Evolutionary conservation across 169 alveolate genomes (phyloP).

Genomic region (Plasmodium cynomolgi): DNA sequence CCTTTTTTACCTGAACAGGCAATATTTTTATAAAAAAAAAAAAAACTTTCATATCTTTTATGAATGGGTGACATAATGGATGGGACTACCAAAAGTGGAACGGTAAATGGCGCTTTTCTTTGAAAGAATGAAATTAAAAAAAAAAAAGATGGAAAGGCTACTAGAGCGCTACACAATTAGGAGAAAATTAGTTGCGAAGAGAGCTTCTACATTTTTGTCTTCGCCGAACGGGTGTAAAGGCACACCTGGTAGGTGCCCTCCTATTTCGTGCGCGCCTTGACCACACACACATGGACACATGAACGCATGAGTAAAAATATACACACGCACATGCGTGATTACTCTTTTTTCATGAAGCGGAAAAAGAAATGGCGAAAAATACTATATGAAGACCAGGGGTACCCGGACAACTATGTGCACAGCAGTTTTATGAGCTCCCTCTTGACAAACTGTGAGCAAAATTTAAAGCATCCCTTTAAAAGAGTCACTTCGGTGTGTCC

Average conservation of each 20-base stretch:
- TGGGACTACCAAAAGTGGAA: conserved; percentile 12
- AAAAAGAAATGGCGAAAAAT: conserved; percentile 71
- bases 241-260: neutral
- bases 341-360: conserved; percentile 32
- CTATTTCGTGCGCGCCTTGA: neutral
- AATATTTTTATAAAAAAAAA: conserved; percentile 14
- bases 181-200: neutral
- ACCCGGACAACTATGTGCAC: conserved; percentile 68
- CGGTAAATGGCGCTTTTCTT: neutral
- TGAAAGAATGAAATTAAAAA: conserved; percentile 14
- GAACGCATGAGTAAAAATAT: neutral
- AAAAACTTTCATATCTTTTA: neutral
- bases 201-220: neutral
- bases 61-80: conserved; percentile 34
- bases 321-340: conserved; percentile 10
- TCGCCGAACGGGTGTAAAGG: neutral
- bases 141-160: neutral
- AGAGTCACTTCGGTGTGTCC: neutral
- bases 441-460: conserved; percentile 48
- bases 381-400: conserved; percentile 66
- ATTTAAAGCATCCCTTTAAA: neutral
- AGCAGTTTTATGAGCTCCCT: conserved; percentile 64
- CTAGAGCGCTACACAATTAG: conserved; percentile 2
- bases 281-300: neutral
- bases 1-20: neutral